phyloP scores from a whole-genome alignment of 2,329 filamentous ascomycete species.

The Trichophyton benhamiae region DNA sequence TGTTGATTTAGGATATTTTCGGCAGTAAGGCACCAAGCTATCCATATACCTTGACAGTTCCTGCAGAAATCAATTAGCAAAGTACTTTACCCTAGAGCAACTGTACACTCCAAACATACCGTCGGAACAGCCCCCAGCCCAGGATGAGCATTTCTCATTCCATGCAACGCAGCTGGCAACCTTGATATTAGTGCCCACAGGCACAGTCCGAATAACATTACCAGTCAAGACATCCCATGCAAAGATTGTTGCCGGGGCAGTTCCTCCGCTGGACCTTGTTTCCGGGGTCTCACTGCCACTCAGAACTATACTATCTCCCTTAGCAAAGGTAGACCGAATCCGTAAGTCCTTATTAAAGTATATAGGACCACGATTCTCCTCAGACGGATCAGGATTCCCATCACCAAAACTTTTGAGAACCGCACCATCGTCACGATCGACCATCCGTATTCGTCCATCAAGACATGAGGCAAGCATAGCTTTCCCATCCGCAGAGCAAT shows the following conservation, averaged over 20 bases:
- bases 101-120: conserved; percentile 18
- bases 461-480: conserved; percentile 62
- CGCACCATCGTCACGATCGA: conserved; percentile 64
- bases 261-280: conserved; percentile 28
- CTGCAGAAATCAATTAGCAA: not conserved
- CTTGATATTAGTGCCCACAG: conserved; percentile 29
- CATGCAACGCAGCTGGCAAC: conserved; percentile 36
- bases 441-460: conserved; percentile 64
- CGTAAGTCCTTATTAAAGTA: conserved; percentile 57
- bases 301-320: conserved; percentile 63
- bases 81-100: not conserved
- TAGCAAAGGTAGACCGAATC: conserved; percentile 63
- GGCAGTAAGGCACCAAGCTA: not conserved
- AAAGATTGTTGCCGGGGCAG: conserved; percentile 25
- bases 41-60: conserved; percentile 8
- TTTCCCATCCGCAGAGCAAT: conserved; percentile 58
- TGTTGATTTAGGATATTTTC: not conserved
- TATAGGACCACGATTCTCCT: conserved; percentile 9
- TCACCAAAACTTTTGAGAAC: conserved; percentile 61
- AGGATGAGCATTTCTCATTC: conserved; percentile 30
- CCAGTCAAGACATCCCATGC: conserved; percentile 79
- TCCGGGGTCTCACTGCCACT: conserved; percentile 62
- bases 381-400: not conserved
- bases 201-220: conserved; percentile 50
- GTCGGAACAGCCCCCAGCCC: conserved; percentile 33